A percentile compares a stretch with the other conserved stretches of the same genome.
Conservation (phyloP, 192 early-diverging fungal species). For the Coemansia sp. region DNA sequence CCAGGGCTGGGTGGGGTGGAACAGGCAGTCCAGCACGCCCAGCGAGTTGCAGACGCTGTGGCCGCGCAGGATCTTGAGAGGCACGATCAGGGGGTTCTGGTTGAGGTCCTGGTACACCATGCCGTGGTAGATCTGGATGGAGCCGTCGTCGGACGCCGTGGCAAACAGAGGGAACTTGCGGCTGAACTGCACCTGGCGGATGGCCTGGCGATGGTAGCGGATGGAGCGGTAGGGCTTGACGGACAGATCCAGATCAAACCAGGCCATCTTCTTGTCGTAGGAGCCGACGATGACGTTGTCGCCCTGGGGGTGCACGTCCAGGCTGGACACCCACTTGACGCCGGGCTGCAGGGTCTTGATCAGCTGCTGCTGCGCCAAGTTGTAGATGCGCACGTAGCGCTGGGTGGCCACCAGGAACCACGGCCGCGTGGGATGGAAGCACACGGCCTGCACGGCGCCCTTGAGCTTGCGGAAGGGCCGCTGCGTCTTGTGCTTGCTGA, state of each 20-base stretch:
- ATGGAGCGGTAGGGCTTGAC: constrained; percentile 91
- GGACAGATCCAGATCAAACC: constrained; percentile 97
- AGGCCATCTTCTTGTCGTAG: constrained; percentile 92
- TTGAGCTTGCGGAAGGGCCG: constrained; percentile 88
- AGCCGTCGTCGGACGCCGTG: constrained; percentile 88
- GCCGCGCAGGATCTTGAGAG: constrained; percentile 89
- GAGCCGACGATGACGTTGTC: constrained; percentile 95
- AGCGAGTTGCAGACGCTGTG: constrained; percentile 73
- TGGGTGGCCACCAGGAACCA: constrained; percentile 94
- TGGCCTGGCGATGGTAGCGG: constrained; percentile 83
- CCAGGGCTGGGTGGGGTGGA: constrained; percentile 98
- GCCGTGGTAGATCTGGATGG: constrained; percentile 94
- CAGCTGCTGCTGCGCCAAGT: constrained; percentile 84
- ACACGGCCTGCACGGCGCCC: constrained; percentile 80
- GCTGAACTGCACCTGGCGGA: constrained; percentile 86
- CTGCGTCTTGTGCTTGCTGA: constrained; percentile 84
- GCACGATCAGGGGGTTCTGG: constrained; percentile 96
- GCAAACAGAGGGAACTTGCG: constrained; percentile 90
- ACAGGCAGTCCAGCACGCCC: constrained; percentile 78
- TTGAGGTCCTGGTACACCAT: constrained; percentile 97
- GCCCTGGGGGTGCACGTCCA: constrained; percentile 92
- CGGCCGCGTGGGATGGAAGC: constrained; percentile 92
- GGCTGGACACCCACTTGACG: constrained; percentile 92
- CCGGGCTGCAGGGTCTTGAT: constrained; percentile 80
- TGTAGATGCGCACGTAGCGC: constrained; percentile 89